phyloP scores from a whole-genome alignment of 2,329 filamentous ascomycete genomes.

The Fusarium chlamydosporum region DNA sequence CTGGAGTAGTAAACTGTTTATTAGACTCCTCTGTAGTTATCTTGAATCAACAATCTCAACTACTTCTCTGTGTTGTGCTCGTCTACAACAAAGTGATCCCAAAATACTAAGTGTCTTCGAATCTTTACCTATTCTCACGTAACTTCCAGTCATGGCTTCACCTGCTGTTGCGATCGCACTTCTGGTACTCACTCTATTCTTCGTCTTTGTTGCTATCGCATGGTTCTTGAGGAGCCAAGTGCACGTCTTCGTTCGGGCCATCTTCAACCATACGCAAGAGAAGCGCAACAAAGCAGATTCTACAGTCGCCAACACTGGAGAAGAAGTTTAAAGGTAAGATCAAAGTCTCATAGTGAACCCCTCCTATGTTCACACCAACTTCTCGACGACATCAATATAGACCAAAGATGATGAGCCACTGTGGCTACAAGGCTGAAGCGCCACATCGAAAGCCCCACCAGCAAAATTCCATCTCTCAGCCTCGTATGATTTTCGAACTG shows the following conservation, averaged over 20 bases:
- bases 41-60: neutral
- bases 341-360: neutral
- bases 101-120: neutral
- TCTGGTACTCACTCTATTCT: slow-evolving; percentile 52
- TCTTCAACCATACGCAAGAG: slow-evolving; percentile 44
- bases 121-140: neutral
- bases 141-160: slow-evolving; percentile 45
- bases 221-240: slow-evolving; percentile 53
- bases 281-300: slow-evolving; percentile 21
- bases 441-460: slow-evolving; percentile 30
- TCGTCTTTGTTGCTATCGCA: slow-evolving; percentile 49
- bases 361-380: neutral
- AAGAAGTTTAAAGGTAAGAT: slow-evolving; percentile 33
- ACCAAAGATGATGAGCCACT: slow-evolving; percentile 31
- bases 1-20: neutral
- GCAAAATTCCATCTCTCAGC: slow-evolving; percentile 51
- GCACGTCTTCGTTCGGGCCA: slow-evolving; percentile 50
- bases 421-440: slow-evolving; percentile 47
- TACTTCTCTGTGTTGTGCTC: neutral
- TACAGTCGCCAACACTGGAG: slow-evolving; percentile 23
- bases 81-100: neutral
- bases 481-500: slow-evolving; percentile 50
- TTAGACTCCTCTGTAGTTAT: neutral
- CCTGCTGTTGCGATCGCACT: slow-evolving; percentile 54
- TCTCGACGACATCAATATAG: neutral